Base-by-base conservation (phyloP, 2,329 filamentous ascomycete genomes). In the Capronia americana region DNA sequence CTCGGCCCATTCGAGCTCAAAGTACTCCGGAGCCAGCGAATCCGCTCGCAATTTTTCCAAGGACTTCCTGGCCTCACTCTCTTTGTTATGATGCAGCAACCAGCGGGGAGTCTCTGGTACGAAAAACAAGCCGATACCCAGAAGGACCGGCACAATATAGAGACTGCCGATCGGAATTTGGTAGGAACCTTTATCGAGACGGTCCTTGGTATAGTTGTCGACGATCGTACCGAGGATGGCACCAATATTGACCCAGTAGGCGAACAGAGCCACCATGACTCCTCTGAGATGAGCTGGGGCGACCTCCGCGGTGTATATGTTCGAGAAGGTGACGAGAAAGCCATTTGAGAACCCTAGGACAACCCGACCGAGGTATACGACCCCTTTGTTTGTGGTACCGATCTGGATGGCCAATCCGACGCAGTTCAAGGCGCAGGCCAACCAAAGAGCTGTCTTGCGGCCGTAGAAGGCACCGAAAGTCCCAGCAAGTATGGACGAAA, bases 261-360 rank as follows among this genome's bases (percentile, higher is more conserved):
- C 80, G 66, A 84, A 84, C 8, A 85, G 69, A 0, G 79, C 79
- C 1, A 82, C 80, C 73, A 81, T 81, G 3, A 85, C 77, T 55
- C 81, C 82, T 20, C 84, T 77, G 38, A 83, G 75, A 70, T 84
- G 81, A 0, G 81, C 78, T 0, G 82, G 82, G 1, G 82, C 76
- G 4, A 78, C 78, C 69, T 86, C 84, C 11, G 80, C 80, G 6
- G 80, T 81, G 67, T 84, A 84, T 32, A 82, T 80, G 65, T 81
- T 80, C 3, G 77, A 79, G 56, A 83, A 83, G 1, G 80, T 81
- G 1, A 82, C 78, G 17, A 83, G 70, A 56, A 81, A 80, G 28
- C 77, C 81, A 63, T 82, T 82, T 12, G 46, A 51, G 14, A 61
- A 53, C 10, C 58, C 58, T 2, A 61, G 58, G 48, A 61, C 48